Percentiles rank a stretch among this genome's conserved stretches.
Evolutionary conservation across 805 yeast species (phyloP).

Genomic region (Starmerella floricola): DNA sequence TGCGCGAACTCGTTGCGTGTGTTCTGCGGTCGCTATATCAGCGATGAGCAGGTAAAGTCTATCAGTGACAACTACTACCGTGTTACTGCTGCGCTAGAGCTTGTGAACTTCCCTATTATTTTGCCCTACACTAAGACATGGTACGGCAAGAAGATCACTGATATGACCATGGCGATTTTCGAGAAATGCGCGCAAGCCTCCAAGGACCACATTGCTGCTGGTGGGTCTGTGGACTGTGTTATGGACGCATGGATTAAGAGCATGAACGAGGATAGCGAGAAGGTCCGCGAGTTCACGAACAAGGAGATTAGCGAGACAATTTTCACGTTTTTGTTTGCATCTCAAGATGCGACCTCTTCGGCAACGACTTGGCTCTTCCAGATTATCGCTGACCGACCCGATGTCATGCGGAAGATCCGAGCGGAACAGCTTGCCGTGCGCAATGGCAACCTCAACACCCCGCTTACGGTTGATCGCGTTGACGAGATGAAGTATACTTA

Average conservation of each 20-base stretch:
- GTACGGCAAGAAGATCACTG: slow-evolving; percentile 92
- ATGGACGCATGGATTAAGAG: slow-evolving; percentile 90
- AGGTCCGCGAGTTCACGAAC: slow-evolving; percentile 71
- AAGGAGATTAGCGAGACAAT: slow-evolving; percentile 92
- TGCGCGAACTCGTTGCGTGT: slow-evolving; percentile 89
- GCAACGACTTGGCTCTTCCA: slow-evolving; percentile 98
- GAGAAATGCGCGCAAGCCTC: slow-evolving; percentile 82
- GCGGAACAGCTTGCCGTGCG: slow-evolving; percentile 83
- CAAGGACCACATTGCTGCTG: slow-evolving; percentile 61
- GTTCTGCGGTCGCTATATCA: slow-evolving; percentile 90
- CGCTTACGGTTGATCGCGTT: slow-evolving; percentile 58
- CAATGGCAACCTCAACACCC: slow-evolving; percentile 54
- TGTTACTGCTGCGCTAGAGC: slow-evolving; percentile 91
- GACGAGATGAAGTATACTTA: slow-evolving; percentile 79
- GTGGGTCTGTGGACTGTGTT: slow-evolving; percentile 73
- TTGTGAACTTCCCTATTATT: slow-evolving; percentile 95
- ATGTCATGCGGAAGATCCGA: slow-evolving; percentile 71
- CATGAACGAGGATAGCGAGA: slow-evolving; percentile 51
- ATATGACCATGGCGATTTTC: slow-evolving; percentile 84
- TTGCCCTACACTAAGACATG: slow-evolving; percentile 94
- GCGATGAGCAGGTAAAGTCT: slow-evolving; percentile 75
- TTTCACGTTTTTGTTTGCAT: slow-evolving; percentile 92
- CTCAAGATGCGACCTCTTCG: slow-evolving; percentile 96
- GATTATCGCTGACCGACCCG: slow-evolving; percentile 90
- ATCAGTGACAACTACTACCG: slow-evolving; percentile 87